phyloP scores from a whole-genome alignment of 75 land plant genomes.

The Cunninghamia lanceolata region DNA sequence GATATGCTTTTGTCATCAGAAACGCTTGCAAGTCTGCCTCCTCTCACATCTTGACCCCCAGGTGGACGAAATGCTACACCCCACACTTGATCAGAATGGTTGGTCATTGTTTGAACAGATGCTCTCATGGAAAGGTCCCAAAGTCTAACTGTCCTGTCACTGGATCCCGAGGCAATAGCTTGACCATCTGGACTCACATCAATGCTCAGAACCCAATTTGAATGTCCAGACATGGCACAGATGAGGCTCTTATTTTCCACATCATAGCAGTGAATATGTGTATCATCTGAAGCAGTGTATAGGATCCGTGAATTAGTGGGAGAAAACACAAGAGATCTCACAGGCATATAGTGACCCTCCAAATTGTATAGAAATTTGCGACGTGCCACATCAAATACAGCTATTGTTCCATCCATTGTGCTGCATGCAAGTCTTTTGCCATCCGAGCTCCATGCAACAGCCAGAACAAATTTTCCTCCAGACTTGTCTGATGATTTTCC shows the following conservation, averaged over 20 bases:
- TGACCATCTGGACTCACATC: conserved; percentile 91
- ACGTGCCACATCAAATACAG: conserved; percentile 81
- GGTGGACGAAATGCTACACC: conserved; percentile 91
- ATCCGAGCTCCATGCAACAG: conserved; percentile 98
- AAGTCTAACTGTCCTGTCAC: conserved; percentile 80
- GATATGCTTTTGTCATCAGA: conserved; percentile 94
- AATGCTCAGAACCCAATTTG: conserved; percentile 91
- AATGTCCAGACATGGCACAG: conserved; percentile 84
- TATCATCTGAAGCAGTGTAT: conserved; percentile 89
- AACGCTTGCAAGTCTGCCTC: conserved; percentile 87
- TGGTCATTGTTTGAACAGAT: conserved; percentile 78
- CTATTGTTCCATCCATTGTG: conserved; percentile 90
- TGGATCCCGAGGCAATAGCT: conserved; percentile 85
- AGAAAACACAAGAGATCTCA: conserved; percentile 84
- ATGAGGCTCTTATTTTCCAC: conserved; percentile 70
- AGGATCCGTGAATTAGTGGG: conserved; percentile 69
- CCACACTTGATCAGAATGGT: conserved; percentile 95
- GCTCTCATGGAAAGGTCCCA: conserved; percentile 95
- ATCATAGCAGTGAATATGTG: conserved; percentile 93
- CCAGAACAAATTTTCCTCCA: conserved; percentile 86
- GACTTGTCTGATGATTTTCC: conserved; percentile 55
- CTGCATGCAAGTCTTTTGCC: conserved; percentile 91
- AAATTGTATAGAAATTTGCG: conserved; percentile 79
- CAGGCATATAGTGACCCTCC: conserved; percentile 95
- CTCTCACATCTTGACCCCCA: conserved; percentile 46